Base-by-base conservation (phyloP, 2,329 filamentous ascomycete species). In the Magnaporthiopsis rhizophila region DNA sequence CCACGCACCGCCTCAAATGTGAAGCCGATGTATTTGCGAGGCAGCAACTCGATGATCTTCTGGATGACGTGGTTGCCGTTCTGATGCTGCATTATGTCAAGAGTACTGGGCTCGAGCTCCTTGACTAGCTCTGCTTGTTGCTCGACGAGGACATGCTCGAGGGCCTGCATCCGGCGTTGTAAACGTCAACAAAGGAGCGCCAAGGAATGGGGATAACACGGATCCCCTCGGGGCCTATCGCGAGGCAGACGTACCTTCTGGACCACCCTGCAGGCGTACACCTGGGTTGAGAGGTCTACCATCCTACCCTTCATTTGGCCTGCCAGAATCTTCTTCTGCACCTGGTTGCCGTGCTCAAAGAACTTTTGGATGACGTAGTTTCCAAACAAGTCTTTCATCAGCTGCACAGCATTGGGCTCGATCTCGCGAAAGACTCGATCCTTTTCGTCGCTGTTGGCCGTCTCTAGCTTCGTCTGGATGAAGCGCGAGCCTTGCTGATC, bases 21-120 rank as follows among this genome's bases (percentile, higher is more conserved):
- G 76, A 96, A 96, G 67, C 88, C 88, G 59, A 97, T 89, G 71
- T 94, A 87, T 68, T 91, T 82, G 2, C 87, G 84, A 0, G 91
- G 90, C 65, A 94, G 85, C 69, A 89, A 81, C 71, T 95, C 89
- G 66, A 99, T 92, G 12, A 94, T 89, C 75, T 96, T 97, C 71
- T 98, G 95, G 24, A 99, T 88, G 34, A 99, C 95, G 69, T 99
- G 95, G 75, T 99, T 99, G 64, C 94, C 95, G 69, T 97, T 95
- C 73, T 92, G 87, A 69, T 97, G 90, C 69, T 88, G 89, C 67
- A 96, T 89, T 65, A 94, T 90, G 65, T 85, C 85, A 64, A 94
- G 74, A 6, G 97, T 86, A 64, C 92, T 83, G 32, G 84, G 80
- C 72, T 93, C 87, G 1, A 98, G 84, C 75, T 98, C 95, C 70